Conservation (phyloP, 2,329 filamentous ascomycete genomes). For the Hortaea werneckii region DNA sequence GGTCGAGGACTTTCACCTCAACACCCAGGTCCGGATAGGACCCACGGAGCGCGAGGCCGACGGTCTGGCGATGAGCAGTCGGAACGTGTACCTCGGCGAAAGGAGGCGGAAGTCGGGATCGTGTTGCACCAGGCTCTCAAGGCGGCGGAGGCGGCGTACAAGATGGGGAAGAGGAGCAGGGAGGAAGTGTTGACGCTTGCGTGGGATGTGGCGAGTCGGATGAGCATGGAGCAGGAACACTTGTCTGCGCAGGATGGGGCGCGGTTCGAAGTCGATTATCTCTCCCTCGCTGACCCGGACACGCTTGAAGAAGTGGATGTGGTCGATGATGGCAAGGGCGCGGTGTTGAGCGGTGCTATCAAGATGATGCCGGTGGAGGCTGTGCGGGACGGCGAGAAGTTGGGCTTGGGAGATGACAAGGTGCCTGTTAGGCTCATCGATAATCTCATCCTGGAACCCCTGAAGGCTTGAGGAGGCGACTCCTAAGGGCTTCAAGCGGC, state of each 20-base stretch:
- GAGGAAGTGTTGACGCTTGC: conserved; percentile 64
- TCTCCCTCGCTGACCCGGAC: conserved; percentile 79
- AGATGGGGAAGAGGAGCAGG: conserved; percentile 43
- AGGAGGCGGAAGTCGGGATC: conserved; percentile 61
- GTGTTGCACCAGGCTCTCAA: conserved; percentile 61
- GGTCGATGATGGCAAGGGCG: conserved; percentile 61
- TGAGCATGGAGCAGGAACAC: conserved; percentile 51
- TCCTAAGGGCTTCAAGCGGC: no score
- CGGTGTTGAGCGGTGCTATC: conserved; percentile 79
- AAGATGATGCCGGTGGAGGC: conserved; percentile 78
- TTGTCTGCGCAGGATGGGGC: conserved; percentile 53
- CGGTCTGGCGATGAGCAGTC: conserved; percentile 80
- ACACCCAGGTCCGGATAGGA: conserved; percentile 62
- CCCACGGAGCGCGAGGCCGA: conserved; percentile 67
- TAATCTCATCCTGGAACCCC: conserved; percentile 40
- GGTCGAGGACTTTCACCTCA: conserved; percentile 77
- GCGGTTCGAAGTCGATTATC: conserved; percentile 77
- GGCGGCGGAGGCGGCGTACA: conserved; percentile 60
- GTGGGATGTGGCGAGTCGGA: conserved; percentile 45
- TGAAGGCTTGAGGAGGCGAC: not conserved
- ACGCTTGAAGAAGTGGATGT: conserved; percentile 67
- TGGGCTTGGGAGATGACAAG: conserved; percentile 58
- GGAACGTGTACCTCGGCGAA: conserved; percentile 83
- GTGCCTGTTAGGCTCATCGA: conserved; percentile 83
- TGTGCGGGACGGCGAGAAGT: conserved; percentile 58